phyloP scores from a whole-genome alignment of 495 filamentous ascomycete species.

The Staphylotrichum longicolle region DNA sequence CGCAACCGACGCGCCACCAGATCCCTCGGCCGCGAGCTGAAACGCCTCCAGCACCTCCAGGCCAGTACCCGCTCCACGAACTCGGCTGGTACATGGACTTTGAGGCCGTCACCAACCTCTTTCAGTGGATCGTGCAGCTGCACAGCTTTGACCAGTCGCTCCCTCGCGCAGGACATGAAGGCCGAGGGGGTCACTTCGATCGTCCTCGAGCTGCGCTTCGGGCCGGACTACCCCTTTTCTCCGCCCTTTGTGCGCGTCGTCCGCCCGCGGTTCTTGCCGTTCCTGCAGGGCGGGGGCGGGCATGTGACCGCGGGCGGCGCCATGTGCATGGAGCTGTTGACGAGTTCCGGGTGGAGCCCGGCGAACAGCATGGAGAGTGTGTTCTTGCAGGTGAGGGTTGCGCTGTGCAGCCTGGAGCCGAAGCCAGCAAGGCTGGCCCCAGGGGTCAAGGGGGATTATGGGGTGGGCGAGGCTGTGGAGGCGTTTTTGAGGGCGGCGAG shows the following conservation, averaged over 20 bases:
- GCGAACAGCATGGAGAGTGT: conserved; percentile 74
- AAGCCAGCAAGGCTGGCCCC: conserved; percentile 62
- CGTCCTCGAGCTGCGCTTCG: conserved; percentile 79
- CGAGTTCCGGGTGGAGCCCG: conserved; percentile 77
- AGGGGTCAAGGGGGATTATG: conserved; percentile 53
- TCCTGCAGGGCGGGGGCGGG: conserved; percentile 72
- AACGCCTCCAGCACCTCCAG: conserved; percentile 59
- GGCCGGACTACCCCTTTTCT: conserved; percentile 66
- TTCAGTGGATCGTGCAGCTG: conserved; percentile 91
- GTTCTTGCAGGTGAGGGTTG: conserved; percentile 77
- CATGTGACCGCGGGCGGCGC: conserved; percentile 88
- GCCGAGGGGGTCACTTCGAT: conserved; percentile 58
- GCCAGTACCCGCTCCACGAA: conserved; percentile 57
- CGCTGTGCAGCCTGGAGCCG: conserved; percentile 66
- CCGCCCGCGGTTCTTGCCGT: conserved; percentile 72
- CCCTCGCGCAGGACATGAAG: conserved; percentile 76
- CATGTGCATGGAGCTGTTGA: conserved; percentile 90
- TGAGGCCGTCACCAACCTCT: conserved; percentile 60
- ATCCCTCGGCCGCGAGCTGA: conserved; percentile 61
- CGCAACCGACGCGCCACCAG: conserved; percentile 64
- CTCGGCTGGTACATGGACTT: conserved; percentile 84
- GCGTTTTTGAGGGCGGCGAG: conserved; percentile 68
- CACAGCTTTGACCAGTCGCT: conserved; percentile 73
- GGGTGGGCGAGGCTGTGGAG: conserved; percentile 64
- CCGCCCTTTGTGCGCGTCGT: conserved; percentile 88